Percentiles rank a stretch among this genome's conserved stretches.
Conservation (phyloP, 352 stramenopile genomes). For the Globisporangium radiosum region DNA sequence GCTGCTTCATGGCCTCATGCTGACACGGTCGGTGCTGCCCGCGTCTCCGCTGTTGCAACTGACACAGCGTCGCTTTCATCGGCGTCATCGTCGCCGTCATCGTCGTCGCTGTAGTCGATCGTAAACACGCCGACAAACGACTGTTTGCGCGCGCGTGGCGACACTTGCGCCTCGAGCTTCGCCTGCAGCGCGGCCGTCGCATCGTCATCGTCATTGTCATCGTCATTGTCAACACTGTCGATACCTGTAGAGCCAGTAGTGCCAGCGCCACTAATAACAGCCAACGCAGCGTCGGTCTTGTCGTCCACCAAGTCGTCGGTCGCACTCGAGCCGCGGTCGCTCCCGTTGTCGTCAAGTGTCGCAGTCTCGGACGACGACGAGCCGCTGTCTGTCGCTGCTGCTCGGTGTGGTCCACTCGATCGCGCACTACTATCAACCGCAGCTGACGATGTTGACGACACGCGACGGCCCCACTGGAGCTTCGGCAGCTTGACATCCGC, state of each 20-base stretch:
- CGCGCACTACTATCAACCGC: neutral
- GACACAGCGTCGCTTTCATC: neutral
- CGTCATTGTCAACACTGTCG: neutral
- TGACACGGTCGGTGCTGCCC: constrained; percentile 2
- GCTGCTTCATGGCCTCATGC: too few species aligned
- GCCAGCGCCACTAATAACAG: too few species aligned
- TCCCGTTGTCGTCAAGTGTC: constrained; percentile 54
- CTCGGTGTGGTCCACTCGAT: neutral
- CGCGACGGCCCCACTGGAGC: constrained; percentile 40
- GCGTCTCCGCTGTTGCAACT: too few species aligned
- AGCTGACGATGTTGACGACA: constrained; percentile 13
- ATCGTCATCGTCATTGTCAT: constrained; percentile 16
- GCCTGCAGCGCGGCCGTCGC: constrained; percentile 19
- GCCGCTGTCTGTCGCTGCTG: constrained; percentile 4
- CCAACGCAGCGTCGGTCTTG: constrained; percentile 4
- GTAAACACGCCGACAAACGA: constrained; percentile 70
- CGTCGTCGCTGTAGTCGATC: constrained; percentile 76
- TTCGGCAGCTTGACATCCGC: constrained; percentile 71
- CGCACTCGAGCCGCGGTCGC: constrained; percentile 47
- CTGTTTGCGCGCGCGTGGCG: constrained; percentile 25
- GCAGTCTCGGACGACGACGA: constrained; percentile 34
- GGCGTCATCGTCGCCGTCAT: constrained; percentile 32
- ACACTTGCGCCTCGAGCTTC: constrained; percentile 11
- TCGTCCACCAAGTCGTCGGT: constrained; percentile 35
- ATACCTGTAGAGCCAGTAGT: too few species aligned